Evolutionary conservation across 108 stramenopile genomes (phyloP).

Genomic region (Mediolabrus comicus): DNA sequence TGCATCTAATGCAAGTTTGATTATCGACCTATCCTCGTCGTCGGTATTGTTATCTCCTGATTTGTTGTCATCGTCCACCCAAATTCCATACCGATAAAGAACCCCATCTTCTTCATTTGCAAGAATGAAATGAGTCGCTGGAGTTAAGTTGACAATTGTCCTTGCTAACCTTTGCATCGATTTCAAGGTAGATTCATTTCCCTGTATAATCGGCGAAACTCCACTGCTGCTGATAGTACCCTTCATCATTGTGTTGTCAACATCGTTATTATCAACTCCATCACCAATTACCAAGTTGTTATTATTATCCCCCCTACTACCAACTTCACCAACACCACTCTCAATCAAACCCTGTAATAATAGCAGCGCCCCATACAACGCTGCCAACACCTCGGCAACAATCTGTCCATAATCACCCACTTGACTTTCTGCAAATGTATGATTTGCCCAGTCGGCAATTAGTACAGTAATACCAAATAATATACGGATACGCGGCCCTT

Average conservation of each 20-base stretch:
- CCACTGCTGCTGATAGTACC: neutral
- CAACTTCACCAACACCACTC: slow-evolving; percentile 41
- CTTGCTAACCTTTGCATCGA: slow-evolving; percentile 22
- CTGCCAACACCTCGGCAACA: slow-evolving; percentile 54
- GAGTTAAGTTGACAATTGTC: slow-evolving; percentile 38
- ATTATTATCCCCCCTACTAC: neutral
- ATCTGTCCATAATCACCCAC: slow-evolving; percentile 16
- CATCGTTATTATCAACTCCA: neutral
- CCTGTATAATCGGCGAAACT: neutral
- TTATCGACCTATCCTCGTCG: slow-evolving; percentile 30
- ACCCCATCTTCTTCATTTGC: slow-evolving; percentile 26
- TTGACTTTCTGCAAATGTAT: slow-evolving; percentile 15
- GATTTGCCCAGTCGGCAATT: slow-evolving; percentile 51
- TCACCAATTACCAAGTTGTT: neutral
- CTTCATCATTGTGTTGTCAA: neutral
- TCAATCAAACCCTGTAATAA: slow-evolving; percentile 79
- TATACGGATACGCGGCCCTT: slow-evolving; percentile 83
- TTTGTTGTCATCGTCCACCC: neutral
- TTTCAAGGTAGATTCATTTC: neutral
- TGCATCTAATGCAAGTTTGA: slow-evolving; percentile 23
- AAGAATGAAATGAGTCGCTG: slow-evolving; percentile 26
- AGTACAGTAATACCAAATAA: slow-evolving; percentile 64
- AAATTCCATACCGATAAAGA: slow-evolving; percentile 25
- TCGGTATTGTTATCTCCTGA: neutral
- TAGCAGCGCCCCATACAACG: slow-evolving; percentile 57